A percentile compares a stretch with the other conserved stretches of the same genome.
Conservation (phyloP, 1,284 basidiomycete species). For the Sporisorium iseilematis-ciliati region DNA sequence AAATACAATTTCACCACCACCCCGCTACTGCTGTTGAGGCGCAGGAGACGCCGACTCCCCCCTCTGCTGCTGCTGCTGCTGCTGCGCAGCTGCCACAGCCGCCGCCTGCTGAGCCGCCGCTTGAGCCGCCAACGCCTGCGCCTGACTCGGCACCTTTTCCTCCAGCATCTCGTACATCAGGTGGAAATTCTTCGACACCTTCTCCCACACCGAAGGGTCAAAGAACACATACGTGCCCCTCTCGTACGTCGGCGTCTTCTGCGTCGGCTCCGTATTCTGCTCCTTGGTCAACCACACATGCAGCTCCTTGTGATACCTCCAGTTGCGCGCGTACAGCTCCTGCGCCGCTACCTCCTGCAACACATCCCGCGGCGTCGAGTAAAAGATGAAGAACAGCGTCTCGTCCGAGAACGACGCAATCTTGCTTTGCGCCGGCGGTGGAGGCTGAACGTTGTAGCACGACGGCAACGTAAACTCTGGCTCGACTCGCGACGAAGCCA, state of each 20-base stretch:
- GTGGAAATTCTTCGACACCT: constrained; percentile 80
- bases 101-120: constrained; percentile 47
- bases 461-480: constrained; percentile 85
- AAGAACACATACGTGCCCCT: constrained; percentile 90
- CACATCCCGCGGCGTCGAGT: constrained; percentile 90
- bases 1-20: constrained; percentile 4
- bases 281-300: constrained; percentile 97
- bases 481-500: constrained; percentile 84
- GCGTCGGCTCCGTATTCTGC: constrained; percentile 81
- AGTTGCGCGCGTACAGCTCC: constrained; percentile 96
- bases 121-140: constrained; percentile 45
- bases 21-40: constrained; percentile 1
- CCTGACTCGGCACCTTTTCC: constrained; percentile 75
- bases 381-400: constrained; percentile 99
- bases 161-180: constrained; percentile 87
- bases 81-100: constrained; percentile 28
- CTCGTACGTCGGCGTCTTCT: constrained; percentile 90
- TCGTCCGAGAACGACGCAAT: constrained; percentile 92
- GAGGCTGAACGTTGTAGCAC: constrained; percentile 94
- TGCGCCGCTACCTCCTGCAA: constrained; percentile 95
- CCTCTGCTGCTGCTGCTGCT: constrained; percentile 28
- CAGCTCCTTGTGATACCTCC: constrained; percentile 96
- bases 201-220: constrained; percentile 89
- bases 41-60: constrained; percentile 10
- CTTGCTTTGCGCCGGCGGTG: constrained; percentile 87